phyloP scores from a whole-genome alignment of 1,139 yeast genomes.

The Candida labiduridarum region DNA sequence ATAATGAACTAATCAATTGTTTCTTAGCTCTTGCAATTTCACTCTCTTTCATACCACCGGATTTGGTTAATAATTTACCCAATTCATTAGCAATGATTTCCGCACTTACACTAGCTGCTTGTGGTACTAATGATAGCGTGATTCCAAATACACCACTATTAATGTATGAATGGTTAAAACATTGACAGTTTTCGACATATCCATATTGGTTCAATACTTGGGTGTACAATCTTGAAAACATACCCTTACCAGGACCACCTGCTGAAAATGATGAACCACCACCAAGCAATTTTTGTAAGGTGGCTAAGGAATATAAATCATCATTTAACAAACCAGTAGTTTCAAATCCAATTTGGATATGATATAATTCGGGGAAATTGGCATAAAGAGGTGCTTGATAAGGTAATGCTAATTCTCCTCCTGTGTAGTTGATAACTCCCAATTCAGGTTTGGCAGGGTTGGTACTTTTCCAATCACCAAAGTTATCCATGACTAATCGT shows the following conservation, averaged over 20 bases:
- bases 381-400: conserved; percentile 68
- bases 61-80: conserved; percentile 57
- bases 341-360: conserved; percentile 85
- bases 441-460: conserved; percentile 29
- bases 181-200: conserved; percentile 83
- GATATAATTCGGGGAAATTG: conserved; percentile 79
- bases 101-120: conserved; percentile 81
- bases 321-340: conserved; percentile 83
- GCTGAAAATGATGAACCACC: conserved; percentile 98
- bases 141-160: conserved; percentile 94
- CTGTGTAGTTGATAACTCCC: conserved; percentile 65
- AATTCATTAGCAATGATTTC: conserved; percentile 82
- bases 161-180: conserved; percentile 87
- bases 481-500: conserved; percentile 59
- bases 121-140: conserved; percentile 80
- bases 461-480: conserved; percentile 60
- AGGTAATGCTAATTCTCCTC: conserved; percentile 77
- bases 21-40: conserved; percentile 91
- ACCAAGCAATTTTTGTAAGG: conserved; percentile 89
- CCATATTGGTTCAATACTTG: conserved; percentile 90
- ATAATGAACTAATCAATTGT: conserved; percentile 82
- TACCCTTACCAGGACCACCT: conserved; percentile 99
- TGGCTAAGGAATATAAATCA: conserved; percentile 88
- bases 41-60: conserved; percentile 59
- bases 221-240: conserved; percentile 93